Base-by-base conservation (phyloP, 2,329 filamentous ascomycete species). In the Raffaelea deltoideospora region DNA sequence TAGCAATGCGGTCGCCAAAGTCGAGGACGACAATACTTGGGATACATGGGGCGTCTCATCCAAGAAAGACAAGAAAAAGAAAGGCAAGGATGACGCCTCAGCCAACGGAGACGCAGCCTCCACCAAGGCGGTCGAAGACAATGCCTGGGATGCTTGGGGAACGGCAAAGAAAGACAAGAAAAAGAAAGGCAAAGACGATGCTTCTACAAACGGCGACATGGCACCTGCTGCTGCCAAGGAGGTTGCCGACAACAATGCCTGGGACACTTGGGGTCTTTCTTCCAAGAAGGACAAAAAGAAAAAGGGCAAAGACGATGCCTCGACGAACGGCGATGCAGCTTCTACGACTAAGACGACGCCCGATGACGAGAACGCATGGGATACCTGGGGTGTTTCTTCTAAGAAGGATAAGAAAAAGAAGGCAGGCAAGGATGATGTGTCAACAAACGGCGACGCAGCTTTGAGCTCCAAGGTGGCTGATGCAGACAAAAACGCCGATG, bases 121-220 rank as follows among this genome's bases (percentile, higher is more conserved):
- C n/a, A n/a, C 10, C 35, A 43, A 47, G 38, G 37, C 41, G 10
- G 37, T 44, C 19, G 45, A 46, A 17, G 46, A 48, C 18, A 44
- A 40, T n/a, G 45, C 44, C 9, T 57, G 52, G 53, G 49, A 50
- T 19, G 33, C 26, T 18, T 51, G 48, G 45, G 47, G 43, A 13
- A 38, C 49, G 3, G 22, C 37, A 36, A 46, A 46, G 34, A 49
- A 47, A n/a, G 50, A 51, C 41, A 48, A 50, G 35, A 47, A 47
- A 20, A 47, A 48, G 37, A 51, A 50, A 36, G 36, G 36, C 35
- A 38, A 44, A 29, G 43, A 43, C 10, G 41, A 42, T 11, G 34
- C 35, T 8, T 45, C 41, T 23, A 31, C 39, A 13, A 43, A 41
- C 14, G 41, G 35, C 4, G 43, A 43, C 23, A 39, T 30, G 17